Evolutionary conservation across 257 asterid species (phyloP).

Genomic region (Knoxia roxburghii): DNA sequence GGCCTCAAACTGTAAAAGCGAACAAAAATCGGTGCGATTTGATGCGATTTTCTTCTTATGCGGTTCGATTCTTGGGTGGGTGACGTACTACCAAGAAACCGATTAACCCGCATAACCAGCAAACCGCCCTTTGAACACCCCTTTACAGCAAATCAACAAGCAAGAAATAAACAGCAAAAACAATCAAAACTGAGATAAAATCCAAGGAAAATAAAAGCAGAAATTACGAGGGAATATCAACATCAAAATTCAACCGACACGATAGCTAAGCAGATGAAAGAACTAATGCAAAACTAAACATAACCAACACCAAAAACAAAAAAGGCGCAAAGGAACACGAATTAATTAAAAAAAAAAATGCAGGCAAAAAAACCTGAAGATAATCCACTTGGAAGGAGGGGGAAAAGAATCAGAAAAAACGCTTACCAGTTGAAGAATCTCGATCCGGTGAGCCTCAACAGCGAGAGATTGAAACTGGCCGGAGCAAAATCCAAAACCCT

Average conservation of each 20-base stretch:
- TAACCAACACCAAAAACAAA: neutral
- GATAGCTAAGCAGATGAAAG: neutral
- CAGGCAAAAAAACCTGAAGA: neutral
- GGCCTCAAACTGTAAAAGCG: no score
- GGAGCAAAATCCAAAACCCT: constrained; percentile 29
- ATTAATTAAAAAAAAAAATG: neutral
- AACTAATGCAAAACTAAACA: neutral
- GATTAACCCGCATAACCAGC: no score
- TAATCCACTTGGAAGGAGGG: neutral
- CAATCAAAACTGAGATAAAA: neutral
- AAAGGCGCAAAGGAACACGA: neutral
- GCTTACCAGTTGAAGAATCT: constrained; percentile 32
- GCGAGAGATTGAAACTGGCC: constrained; percentile 15
- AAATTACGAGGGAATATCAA: neutral
- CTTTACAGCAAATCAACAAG: neutral
- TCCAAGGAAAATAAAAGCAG: neutral
- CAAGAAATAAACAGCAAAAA: constrained; percentile 2
- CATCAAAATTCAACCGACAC: neutral
- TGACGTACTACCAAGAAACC: no score
- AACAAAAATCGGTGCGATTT: no score
- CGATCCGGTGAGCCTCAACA: constrained; percentile 34
- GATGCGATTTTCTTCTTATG: no score
- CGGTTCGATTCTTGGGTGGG: no score
- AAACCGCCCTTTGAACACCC: no score
- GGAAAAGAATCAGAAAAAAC: constrained; percentile 27